These are phyloP conservation scores for Ustilago nuda DNA, from an alignment of 1,284 basidiomycete genomes.

Conservation along the genomic window DNA sequence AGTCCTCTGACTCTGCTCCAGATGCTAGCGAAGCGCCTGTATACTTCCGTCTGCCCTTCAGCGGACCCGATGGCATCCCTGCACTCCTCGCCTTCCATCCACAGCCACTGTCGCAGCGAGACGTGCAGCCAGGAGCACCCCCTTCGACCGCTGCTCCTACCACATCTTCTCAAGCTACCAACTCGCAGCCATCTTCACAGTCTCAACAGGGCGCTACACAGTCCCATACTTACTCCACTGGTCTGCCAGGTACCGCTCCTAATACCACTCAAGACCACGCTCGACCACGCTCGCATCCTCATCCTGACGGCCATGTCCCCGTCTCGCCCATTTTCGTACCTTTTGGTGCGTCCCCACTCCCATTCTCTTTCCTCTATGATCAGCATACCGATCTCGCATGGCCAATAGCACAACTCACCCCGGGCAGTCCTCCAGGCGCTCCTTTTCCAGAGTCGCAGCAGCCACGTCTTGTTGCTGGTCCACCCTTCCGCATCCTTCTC, in stretches of 20 bases:
- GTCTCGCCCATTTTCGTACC: constrained; percentile 60
- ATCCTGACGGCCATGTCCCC: constrained; percentile 48
- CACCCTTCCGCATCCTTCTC: constrained; percentile 58
- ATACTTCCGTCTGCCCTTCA: constrained; percentile 55
- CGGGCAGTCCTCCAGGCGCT: constrained; percentile 38
- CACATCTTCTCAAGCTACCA: neutral
- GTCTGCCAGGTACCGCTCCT: neutral
- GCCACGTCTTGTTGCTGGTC: constrained; percentile 53
- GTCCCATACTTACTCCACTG: constrained; percentile 2
- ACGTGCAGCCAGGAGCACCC: neutral
- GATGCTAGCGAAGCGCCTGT: constrained; percentile 17
- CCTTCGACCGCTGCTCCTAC: neutral
- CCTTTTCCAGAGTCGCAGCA: constrained; percentile 32
- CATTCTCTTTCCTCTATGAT: constrained; percentile 64
- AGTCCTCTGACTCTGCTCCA: neutral
- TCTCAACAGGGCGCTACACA: constrained; percentile 5
- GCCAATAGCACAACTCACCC: constrained; percentile 54
- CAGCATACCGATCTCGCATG: constrained; percentile 50
- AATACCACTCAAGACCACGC: neutral
- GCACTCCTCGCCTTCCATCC: constrained; percentile 57
- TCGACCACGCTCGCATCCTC: constrained; percentile 21
- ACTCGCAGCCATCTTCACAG: neutral
- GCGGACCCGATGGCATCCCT: constrained; percentile 40
- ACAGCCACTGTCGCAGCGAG: constrained; percentile 31
- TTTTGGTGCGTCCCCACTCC: constrained; percentile 56